Conservation (phyloP, 2,329 filamentous ascomycete species). For the Talaromyces sp. region DNA sequence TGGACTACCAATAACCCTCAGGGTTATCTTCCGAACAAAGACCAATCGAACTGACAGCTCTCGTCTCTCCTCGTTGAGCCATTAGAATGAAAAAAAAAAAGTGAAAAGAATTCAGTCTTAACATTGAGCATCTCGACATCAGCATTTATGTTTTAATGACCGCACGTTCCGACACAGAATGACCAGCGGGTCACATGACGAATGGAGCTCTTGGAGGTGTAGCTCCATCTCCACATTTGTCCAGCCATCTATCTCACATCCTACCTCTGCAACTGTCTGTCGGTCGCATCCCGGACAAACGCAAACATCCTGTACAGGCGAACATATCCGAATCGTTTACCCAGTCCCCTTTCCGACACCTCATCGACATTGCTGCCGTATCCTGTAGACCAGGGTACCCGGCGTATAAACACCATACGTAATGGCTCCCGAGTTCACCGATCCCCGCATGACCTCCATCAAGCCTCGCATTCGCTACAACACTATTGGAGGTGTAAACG, state of each 20-base stretch:
- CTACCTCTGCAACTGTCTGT: not conserved
- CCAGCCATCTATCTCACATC: constrained; percentile 5
- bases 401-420: constrained; percentile 5
- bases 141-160: not conserved
- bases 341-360: not conserved
- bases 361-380: constrained; percentile 2
- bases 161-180: not conserved
- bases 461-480: constrained; percentile 86
- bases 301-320: not conserved
- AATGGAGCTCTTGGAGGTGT: constrained; percentile 7
- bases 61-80: too few relatives aligned
- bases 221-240: constrained; percentile 2
- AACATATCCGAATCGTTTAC: not conserved
- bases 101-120: not conserved
- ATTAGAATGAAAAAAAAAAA: not conserved
- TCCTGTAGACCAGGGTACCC: constrained; percentile 3
- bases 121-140: not conserved
- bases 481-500: constrained; percentile 96
- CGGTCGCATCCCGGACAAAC: not conserved
- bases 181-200: constrained; percentile 2
- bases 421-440: constrained; percentile 34
- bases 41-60: too few relatives aligned
- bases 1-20: not conserved
- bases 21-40: not conserved
- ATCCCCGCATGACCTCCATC: constrained; percentile 51